These are phyloP conservation scores for Ascobolus immersus DNA, from an alignment of 495 filamentous ascomycete genomes.

Conservation along the genomic window DNA sequence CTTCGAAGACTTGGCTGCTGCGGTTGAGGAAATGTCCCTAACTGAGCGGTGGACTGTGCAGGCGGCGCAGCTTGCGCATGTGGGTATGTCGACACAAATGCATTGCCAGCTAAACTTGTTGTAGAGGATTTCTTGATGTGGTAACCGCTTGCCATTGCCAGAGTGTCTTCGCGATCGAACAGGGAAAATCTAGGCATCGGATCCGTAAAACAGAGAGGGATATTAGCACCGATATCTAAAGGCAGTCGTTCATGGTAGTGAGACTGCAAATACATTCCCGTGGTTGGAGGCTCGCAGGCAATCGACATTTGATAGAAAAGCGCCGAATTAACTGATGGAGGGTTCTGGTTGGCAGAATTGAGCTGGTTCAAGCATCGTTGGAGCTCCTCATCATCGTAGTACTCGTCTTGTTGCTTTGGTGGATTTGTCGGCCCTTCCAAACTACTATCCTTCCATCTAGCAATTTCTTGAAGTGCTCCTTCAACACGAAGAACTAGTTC, in stretches of 20 bases:
- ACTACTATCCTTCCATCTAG: constrained; percentile 10
- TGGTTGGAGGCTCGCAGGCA: constrained; percentile 14
- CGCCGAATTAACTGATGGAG: constrained; percentile 12
- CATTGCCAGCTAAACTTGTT: background rate
- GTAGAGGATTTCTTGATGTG: constrained; percentile 14
- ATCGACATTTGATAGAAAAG: constrained; percentile 15
- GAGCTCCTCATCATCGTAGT: constrained; percentile 11
- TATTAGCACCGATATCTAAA: constrained; percentile 15
- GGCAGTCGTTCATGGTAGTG: constrained; percentile 16
- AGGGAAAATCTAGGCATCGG: constrained; percentile 14
- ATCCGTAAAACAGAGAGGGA: constrained; percentile 15
- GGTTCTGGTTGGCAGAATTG: constrained; percentile 13
- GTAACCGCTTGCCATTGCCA: constrained; percentile 14
- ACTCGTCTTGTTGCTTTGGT: background rate
- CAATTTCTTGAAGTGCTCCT: constrained; percentile 13
- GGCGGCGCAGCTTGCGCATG: constrained; percentile 13
- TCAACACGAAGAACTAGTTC: no score
- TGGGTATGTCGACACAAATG: constrained; percentile 6
- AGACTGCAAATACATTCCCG: constrained; percentile 15
- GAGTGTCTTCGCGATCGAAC: constrained; percentile 14
- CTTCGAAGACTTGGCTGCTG: constrained; percentile 10
- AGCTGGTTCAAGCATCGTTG: constrained; percentile 13
- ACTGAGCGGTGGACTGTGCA: no score
- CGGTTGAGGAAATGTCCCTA: constrained; percentile 2
- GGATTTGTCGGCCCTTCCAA: constrained; percentile 7